A percentile compares a stretch with the other conserved stretches of the same genome.
Conservation (phyloP, 2,329 filamentous ascomycete genomes). For the Pyricularia pennisetigena region DNA sequence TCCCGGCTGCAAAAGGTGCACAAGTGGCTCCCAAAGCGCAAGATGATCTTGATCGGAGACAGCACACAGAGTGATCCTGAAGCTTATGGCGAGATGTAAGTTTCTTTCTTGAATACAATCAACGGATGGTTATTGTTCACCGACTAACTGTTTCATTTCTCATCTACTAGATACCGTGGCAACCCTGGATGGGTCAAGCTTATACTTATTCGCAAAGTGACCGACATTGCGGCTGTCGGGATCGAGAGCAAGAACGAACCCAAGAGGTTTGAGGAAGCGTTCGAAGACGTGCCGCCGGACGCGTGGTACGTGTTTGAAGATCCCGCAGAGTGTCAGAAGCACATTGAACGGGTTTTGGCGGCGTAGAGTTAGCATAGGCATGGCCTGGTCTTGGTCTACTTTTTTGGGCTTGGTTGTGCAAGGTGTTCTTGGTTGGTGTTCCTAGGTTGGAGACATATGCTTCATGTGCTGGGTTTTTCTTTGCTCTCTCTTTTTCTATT, state of each 20-base stretch:
- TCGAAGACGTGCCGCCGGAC: constrained; percentile 58
- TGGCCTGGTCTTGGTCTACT: not conserved
- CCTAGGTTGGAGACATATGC: not conserved
- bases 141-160: not conserved
- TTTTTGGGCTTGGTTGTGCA: not conserved
- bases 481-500: no score
- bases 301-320: constrained; percentile 79
- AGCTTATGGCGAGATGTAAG: constrained; percentile 71
- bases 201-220: constrained; percentile 80
- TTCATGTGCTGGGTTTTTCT: not conserved
- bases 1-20: constrained; percentile 70
- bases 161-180: constrained; percentile 40
- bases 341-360: constrained; percentile 20
- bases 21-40: constrained; percentile 65
- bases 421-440: not conserved
- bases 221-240: constrained; percentile 57
- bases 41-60: constrained; percentile 80
- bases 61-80: constrained; percentile 89
- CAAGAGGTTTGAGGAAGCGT: constrained; percentile 73
- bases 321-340: constrained; percentile 50
- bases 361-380: not conserved
- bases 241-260: constrained; percentile 67
- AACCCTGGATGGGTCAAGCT: constrained; percentile 69
- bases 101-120: no score
- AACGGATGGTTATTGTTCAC: no score